Percentiles rank a stretch among this genome's conserved stretches.
Evolutionary conservation across 352 stramenopile species (phyloP).

Genomic region (Phytophthora nicotianae): DNA sequence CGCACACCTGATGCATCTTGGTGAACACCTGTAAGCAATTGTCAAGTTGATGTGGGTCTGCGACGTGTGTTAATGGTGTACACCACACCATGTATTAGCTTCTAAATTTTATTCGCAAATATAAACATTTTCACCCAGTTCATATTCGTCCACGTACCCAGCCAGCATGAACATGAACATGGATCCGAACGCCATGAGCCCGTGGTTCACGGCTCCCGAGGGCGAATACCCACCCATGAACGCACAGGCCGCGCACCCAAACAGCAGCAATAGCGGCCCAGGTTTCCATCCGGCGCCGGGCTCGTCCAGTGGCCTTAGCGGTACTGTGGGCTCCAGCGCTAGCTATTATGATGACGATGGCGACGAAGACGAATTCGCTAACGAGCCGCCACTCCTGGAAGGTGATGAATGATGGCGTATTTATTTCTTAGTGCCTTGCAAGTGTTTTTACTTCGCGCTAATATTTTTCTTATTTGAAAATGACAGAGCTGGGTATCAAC

Average conservation of each 20-base stretch:
- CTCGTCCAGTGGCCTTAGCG: conserved; percentile 30
- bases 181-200: conserved; percentile 67
- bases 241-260: conserved; percentile 22
- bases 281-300: conserved; percentile 32
- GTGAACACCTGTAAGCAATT: no score
- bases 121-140: not conserved
- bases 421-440: conserved; percentile 4
- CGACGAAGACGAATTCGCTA: conserved; percentile 91
- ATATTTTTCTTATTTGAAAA: conserved; percentile 12
- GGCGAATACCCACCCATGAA: conserved; percentile 49
- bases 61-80: conserved; percentile 13
- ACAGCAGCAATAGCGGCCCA: conserved; percentile 19
- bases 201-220: conserved; percentile 71
- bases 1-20: no score
- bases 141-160: conserved; percentile 15
- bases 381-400: conserved; percentile 97
- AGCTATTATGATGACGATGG: conserved; percentile 38
- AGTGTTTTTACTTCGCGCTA: conserved; percentile 6
- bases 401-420: conserved; percentile 36
- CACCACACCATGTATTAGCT: conserved; percentile 1
- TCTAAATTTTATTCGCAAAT: not conserved
- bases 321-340: conserved; percentile 26
- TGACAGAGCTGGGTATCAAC: conserved; percentile 95
- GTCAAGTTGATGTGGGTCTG: conserved; percentile 1
- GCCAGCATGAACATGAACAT: conserved; percentile 79